Base-by-base conservation (phyloP, 2,329 filamentous ascomycete genomes). In the Cercospora citrullina region DNA sequence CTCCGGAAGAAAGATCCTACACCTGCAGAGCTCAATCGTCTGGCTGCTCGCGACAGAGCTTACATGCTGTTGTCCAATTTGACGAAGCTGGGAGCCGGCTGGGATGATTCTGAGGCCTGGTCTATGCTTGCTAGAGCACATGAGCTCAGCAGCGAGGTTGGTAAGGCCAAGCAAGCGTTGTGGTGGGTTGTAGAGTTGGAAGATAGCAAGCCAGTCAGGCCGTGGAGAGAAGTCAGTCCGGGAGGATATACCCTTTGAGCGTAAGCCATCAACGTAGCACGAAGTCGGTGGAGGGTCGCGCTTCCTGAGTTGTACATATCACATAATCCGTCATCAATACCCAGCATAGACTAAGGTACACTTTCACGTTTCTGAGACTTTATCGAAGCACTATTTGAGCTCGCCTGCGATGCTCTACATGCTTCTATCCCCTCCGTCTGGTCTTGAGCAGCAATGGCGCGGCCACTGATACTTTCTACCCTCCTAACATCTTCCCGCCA, bases 111-210 rank as follows among this genome's bases (percentile, higher is more conserved):
- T 0, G 95, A 98, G 77, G 95, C 94, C 5, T 99, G 95, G 95
- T 94, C 93, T 76, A 87, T 91, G 4, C 86, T 99, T 36, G 92
- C 93, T 0, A 85, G 93, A 70, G 93, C 92, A 9, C 92, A 97
- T 76, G 95, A 99, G 79, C 88, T 93, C 77, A 91, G 92, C 66
- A 91, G 91, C 0, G 92, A 97, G 81, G 80, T 88, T 1, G 91
- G 95, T 42, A 96, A 94, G 82, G 91, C 95, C 14, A 96, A 94
- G 81, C 91, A 95, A 73, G 93, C 94, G 57, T 85, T 98, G 6
- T 98, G 95, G 95, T 98, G 94, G 93, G 96, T 94, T 74, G 91
- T 99, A 12, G 93, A 97, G 80, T 84, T 99, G 31, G 95, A 98
- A 78, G 94, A 99, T 77, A 89, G 88, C 7, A 88, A 87, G 71